Evolutionary conservation across 1,284 basidiomycete species (phyloP).

Genomic region (Cryptococcus maquisensis): DNA sequence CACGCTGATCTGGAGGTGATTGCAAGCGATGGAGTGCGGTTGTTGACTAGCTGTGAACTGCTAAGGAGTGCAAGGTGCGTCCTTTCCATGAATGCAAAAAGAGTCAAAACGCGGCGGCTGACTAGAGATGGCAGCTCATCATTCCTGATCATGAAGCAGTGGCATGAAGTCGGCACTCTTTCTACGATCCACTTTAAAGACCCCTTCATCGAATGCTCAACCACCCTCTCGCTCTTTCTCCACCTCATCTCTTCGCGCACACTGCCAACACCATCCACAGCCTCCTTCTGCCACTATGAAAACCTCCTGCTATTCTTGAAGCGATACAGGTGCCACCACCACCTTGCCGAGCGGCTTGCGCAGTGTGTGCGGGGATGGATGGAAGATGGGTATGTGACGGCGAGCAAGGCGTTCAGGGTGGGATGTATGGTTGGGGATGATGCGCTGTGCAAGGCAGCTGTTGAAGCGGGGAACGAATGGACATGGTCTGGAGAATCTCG

Average conservation of each 20-base stretch:
- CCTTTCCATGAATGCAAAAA: neutral
- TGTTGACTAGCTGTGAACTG: neutral
- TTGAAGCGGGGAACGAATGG: conserved; percentile 3
- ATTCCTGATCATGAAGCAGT: neutral
- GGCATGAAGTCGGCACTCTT: neutral
- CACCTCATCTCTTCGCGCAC: conserved; percentile 4
- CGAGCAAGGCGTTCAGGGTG: conserved; percentile 6
- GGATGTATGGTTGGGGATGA: conserved; percentile 5
- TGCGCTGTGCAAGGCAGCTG: neutral
- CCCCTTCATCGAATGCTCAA: conserved; percentile 2
- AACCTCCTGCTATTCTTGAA: conserved; percentile 6
- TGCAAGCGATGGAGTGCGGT: neutral
- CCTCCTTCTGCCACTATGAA: conserved; percentile 4
- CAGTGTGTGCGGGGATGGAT: conserved; percentile 5
- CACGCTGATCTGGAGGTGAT: neutral
- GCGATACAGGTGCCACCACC: conserved; percentile 6
- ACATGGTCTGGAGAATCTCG: conserved; percentile 1
- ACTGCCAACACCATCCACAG: conserved; percentile 5
- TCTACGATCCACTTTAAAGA: conserved; percentile 5
- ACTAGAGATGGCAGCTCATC: neutral
- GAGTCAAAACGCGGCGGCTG: neutral
- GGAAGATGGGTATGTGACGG: conserved; percentile 4
- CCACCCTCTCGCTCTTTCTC: conserved; percentile 11
- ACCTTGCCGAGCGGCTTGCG: neutral
- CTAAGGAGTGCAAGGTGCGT: neutral